Conservation (phyloP, 2,329 filamentous ascomycete genomes). For the Talaromyces sp. region DNA sequence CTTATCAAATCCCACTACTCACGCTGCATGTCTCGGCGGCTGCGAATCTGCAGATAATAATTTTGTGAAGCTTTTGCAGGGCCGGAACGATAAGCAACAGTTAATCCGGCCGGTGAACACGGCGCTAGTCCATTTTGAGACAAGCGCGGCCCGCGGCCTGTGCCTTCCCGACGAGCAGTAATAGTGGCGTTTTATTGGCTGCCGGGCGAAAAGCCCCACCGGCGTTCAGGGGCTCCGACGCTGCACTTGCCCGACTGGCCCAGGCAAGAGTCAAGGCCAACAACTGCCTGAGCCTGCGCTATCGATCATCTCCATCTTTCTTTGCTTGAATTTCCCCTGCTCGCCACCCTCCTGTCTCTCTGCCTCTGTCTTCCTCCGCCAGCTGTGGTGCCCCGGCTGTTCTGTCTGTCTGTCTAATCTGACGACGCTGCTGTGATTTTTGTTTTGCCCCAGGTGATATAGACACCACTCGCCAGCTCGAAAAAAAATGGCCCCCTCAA, state of each 20-base stretch:
- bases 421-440: conserved; percentile 9
- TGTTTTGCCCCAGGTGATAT: background rate
- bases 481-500: conserved; percentile 47
- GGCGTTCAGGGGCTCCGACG: conserved; percentile 13
- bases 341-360: background rate
- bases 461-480: background rate
- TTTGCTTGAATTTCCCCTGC: background rate
- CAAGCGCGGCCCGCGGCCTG: conserved; percentile 28
- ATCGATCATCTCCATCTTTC: conserved; percentile 5
- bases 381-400: conserved; percentile 2
- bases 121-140: conserved; percentile 19
- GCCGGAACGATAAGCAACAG: conserved; percentile 21
- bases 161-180: conserved; percentile 18
- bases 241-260: background rate
- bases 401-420: background rate
- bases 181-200: conserved; percentile 11
- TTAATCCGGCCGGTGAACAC: conserved; percentile 22
- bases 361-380: background rate
- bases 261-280: background rate
- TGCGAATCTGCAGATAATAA: conserved; percentile 1
- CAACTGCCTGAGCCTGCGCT: conserved; percentile 3
- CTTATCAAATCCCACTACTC: conserved; percentile 10
- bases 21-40: conserved; percentile 5
- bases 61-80: conserved; percentile 13
- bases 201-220: conserved; percentile 5